These are phyloP conservation scores for Amborella trichopoda DNA, from an alignment of 164 flowering plant genomes.

Conservation along the genomic window DNA sequence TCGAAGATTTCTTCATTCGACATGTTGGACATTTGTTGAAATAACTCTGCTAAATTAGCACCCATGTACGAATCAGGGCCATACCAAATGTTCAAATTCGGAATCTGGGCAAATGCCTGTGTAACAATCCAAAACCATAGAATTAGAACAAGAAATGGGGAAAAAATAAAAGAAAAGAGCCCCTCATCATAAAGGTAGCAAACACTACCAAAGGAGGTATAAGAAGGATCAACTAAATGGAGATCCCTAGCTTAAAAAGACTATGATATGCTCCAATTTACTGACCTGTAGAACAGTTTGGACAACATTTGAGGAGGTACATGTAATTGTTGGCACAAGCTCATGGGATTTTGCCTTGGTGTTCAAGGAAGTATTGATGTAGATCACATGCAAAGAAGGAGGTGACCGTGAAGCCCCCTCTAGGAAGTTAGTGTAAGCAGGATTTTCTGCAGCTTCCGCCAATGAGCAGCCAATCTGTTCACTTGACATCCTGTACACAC, in stretches of 20 bases:
- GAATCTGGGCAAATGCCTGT: slow-evolving; percentile 93
- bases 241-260: too few relatives aligned
- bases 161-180: neutral
- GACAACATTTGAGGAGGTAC: slow-evolving; percentile 95
- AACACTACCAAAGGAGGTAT: too few relatives aligned
- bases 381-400: slow-evolving; percentile 84
- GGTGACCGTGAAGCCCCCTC: slow-evolving; percentile 46
- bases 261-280: too few relatives aligned
- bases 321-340: slow-evolving; percentile 91
- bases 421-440: slow-evolving; percentile 72
- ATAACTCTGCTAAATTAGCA: slow-evolving; percentile 74
- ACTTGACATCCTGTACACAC: slow-evolving; percentile 91
- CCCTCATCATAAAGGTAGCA: too few relatives aligned
- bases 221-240: too few relatives aligned
- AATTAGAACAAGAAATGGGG: neutral
- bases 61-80: slow-evolving; percentile 99
- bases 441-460: slow-evolving; percentile 88
- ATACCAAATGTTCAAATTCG: slow-evolving; percentile 65
- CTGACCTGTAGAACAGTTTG: slow-evolving; percentile 88
- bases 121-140: too few relatives aligned
- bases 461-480: slow-evolving; percentile 93
- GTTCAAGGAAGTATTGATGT: slow-evolving; percentile 90
- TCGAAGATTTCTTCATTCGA: slow-evolving; percentile 81
- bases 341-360: slow-evolving; percentile 92
- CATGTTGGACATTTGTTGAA: slow-evolving; percentile 81